A percentile compares a stretch with the other conserved stretches of the same genome.
These are phyloP conservation scores for Marchantia polymorpha DNA, from an alignment of 225 moss, liverwort and hornwort species.

Conservation along the genomic window DNA sequence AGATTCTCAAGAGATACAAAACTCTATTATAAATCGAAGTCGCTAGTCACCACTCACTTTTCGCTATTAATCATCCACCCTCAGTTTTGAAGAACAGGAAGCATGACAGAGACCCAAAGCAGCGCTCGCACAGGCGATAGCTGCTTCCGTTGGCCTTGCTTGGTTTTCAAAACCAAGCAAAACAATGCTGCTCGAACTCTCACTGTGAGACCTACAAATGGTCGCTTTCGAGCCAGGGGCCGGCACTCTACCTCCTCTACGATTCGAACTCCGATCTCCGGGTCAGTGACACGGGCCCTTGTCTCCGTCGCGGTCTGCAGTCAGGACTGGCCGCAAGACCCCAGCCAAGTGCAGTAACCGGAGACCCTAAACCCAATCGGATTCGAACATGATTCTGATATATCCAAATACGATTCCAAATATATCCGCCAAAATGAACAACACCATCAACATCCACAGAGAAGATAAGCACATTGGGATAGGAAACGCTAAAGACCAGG, in stretches of 20 bases:
- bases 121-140: conserved; percentile 40
- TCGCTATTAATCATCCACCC: no score
- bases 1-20: no score
- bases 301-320: neutral
- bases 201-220: neutral
- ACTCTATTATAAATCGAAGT: no score
- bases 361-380: no score
- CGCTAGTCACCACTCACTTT: no score
- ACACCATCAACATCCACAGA: no score
- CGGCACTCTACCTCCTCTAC: neutral
- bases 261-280: neutral
- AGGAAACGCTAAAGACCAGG: no score
- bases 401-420: no score
- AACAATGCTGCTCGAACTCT: neutral
- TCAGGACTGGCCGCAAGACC: neutral
- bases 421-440: no score
- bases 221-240: neutral
- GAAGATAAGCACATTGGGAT: no score
- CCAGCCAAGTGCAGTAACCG: no score
- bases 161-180: neutral
- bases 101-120: conserved; percentile 35
- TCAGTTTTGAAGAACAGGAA: conserved; percentile 56
- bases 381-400: no score
- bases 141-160: neutral
- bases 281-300: neutral